Evolutionary conservation across 2,329 filamentous ascomycete genomes (phyloP).

Genomic region (Penicillium psychrosexuale): DNA sequence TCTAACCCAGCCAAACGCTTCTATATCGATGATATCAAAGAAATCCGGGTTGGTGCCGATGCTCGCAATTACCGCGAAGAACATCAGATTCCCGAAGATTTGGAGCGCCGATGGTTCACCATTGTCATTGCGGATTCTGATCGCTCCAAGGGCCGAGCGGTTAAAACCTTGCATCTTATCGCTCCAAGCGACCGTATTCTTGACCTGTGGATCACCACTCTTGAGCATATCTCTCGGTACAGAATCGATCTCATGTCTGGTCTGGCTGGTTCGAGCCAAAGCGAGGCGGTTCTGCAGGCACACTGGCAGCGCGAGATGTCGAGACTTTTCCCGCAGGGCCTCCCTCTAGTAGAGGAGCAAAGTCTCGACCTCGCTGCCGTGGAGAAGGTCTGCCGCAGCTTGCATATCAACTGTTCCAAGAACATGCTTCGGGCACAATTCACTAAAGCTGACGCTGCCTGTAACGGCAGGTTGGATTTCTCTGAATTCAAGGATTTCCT

Average conservation of each 20-base stretch:
- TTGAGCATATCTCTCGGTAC: slow-evolving; percentile 80
- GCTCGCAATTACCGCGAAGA: slow-evolving; percentile 87
- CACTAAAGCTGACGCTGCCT: slow-evolving; percentile 63
- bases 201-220: slow-evolving; percentile 75
- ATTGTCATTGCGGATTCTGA: slow-evolving; percentile 81
- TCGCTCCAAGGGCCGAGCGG: slow-evolving; percentile 65
- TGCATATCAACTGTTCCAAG: slow-evolving; percentile 87
- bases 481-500: slow-evolving; percentile 81
- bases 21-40: slow-evolving; percentile 92
- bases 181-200: slow-evolving; percentile 71
- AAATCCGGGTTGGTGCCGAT: slow-evolving; percentile 79
- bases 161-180: slow-evolving; percentile 84
- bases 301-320: slow-evolving; percentile 87
- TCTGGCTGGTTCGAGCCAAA: slow-evolving; percentile 70
- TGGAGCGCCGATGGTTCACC: slow-evolving; percentile 77
- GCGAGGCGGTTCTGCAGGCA: slow-evolving; percentile 73
- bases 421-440: slow-evolving; percentile 73
- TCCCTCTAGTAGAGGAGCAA: slow-evolving; percentile 56
- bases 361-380: slow-evolving; percentile 74
- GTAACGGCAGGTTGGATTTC: slow-evolving; percentile 68
- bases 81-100: slow-evolving; percentile 64
- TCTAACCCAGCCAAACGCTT: slow-evolving; percentile 76
- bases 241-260: slow-evolving; percentile 88
- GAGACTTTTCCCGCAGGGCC: slow-evolving; percentile 54
- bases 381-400: slow-evolving; percentile 77